These are phyloP conservation scores for Coemansia javaensis DNA, from an alignment of 192 early-diverging fungal species.

Conservation along the genomic window DNA sequence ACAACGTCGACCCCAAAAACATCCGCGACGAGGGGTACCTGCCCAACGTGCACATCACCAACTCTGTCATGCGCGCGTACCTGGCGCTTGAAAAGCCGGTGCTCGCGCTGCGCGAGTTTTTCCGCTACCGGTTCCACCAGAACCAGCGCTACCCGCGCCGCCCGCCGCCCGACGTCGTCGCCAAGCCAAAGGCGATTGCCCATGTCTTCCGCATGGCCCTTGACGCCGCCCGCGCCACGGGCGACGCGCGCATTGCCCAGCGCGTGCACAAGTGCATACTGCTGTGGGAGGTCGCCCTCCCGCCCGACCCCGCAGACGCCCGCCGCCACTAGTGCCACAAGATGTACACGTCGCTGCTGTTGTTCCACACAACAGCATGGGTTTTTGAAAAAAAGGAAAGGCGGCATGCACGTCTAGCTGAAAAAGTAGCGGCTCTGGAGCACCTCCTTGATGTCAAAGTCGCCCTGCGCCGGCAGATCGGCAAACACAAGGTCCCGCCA, in stretches of 20 bases:
- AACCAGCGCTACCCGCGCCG: slow-evolving; percentile 12
- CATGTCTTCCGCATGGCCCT: slow-evolving; percentile 37
- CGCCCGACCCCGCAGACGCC: neutral
- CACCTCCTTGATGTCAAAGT: slow-evolving; percentile 80
- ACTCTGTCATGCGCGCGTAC: slow-evolving; percentile 44
- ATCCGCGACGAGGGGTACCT: slow-evolving; percentile 4
- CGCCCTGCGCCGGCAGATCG: slow-evolving; percentile 72
- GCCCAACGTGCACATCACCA: slow-evolving; percentile 37
- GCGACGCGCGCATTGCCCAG: slow-evolving; percentile 1
- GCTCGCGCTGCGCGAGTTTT: slow-evolving; percentile 35
- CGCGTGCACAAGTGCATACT: slow-evolving; percentile 24
- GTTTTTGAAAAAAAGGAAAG: too few relatives aligned
- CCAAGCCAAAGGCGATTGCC: slow-evolving; percentile 4
- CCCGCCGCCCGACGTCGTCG: slow-evolving; percentile 14
- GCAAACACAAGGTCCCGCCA: slow-evolving; percentile 66
- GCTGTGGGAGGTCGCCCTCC: slow-evolving; percentile 17
- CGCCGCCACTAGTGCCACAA: too few relatives aligned
- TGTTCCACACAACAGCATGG: too few relatives aligned
- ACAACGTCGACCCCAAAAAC: slow-evolving; percentile 3
- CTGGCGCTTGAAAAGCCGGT: slow-evolving; percentile 14
- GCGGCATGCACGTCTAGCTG: slow-evolving; percentile 49
- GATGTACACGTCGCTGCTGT: too few relatives aligned
- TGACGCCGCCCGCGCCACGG: slow-evolving; percentile 7
- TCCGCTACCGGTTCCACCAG: slow-evolving; percentile 34
- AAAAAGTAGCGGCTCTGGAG: slow-evolving; percentile 87